Evolutionary conservation across 2,329 filamentous ascomycete genomes (phyloP), one percentile per base, ranked within the genome.

Genomic region (Colletotrichum sp.): DNA sequence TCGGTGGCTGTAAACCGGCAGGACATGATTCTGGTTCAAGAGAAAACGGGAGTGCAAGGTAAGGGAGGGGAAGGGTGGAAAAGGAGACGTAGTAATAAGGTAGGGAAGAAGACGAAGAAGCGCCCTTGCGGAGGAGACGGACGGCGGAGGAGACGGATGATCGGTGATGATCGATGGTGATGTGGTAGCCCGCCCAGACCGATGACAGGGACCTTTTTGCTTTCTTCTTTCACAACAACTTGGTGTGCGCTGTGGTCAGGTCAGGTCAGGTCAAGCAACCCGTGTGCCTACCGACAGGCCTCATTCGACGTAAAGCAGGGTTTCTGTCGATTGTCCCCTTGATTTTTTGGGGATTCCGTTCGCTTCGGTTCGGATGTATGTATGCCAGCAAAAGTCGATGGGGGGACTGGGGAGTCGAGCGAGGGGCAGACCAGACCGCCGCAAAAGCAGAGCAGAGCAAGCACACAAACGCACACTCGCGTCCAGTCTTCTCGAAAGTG

Each of bases 1-100:
- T 74, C 70, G 49, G 73, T 73, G 73, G 74, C 74, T 55, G 70
- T 69, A 49, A 73, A 74, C 59, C 64, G 59, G 71, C 21, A 69
- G 70, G 24, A 65, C 74, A 76, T 76, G 63, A 44, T 74, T 76
- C 32, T 74, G 44, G 44, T 39, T 69, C 59, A 60, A 36, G 18
- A 49, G 15, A 28, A 32, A 16, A 21, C 16, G 16, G 26, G 26
- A 63, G n/a, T 21, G 24, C 9, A 55, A 36, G 32, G 59, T 44
- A 67, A 24, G 16, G 72, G 30, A 21, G 39, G 21, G 13, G 36
- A 28, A 30, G 28, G n/a, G 12, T 12, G 59, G 34, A 21, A 72
- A 64, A 18, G 36, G 44, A 59, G 55, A 49, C 16, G 52, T 15
- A 24, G 18, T 59, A 44, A 55, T 60, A 71, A 30, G 18, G 39